Evolutionary conservation across 768 basidiomycete genomes (phyloP), one percentile per base, ranked within the genome.

Genomic region (Phaffia tasmanica): DNA sequence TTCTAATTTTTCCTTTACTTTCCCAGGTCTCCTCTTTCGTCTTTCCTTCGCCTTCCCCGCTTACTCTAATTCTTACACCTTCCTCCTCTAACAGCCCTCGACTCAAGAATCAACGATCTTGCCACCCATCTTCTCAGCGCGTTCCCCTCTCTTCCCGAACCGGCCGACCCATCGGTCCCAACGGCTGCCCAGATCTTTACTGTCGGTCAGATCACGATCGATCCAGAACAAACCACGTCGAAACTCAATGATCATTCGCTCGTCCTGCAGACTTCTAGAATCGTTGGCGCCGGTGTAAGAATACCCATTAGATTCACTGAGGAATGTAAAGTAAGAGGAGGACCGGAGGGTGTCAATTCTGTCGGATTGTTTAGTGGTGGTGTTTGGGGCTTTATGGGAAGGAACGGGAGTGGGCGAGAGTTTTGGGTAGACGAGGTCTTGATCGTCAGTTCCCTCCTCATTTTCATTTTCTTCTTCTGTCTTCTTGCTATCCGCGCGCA

Each of bases 391-490:
- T 73, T 97, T 42, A 88, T 84, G 69, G 95, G 95, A 0, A 83
- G 82, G 74, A 98, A 98, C 75, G 91, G 92, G 0, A 89, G 91
- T 1, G 92, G 89, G 6, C 87, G 85, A 2, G 84, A 84, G 78
- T 98, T 97, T 73, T 80, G 84, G 14, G 93, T 86, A 0, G 83
- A 83, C 29, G 91, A 97, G 72, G 79, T 94, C 11, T 75, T 95
- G 48, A 78, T 84, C 70, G 94, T 97, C 73, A 74, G 86, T 56
- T 35, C n/a, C 25, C 53, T 11, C 47, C 46, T 35, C 47, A 51
- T 6, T 47, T 9, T 25, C 30, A 11, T 11, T 42, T 48, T 23
- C 8, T 27, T 62, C 15, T 30, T 16, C 18, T n/a, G 19, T 61
- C 59, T 32, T n/a, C 30, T 25, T 35, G 7, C 14, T 32, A 57